Percentiles rank a stretch among this genome's conserved stretches.
These are phyloP conservation scores for Curvularia lunata DNA, from an alignment of 2,329 filamentous ascomycete genomes.

Conservation along the genomic window DNA sequence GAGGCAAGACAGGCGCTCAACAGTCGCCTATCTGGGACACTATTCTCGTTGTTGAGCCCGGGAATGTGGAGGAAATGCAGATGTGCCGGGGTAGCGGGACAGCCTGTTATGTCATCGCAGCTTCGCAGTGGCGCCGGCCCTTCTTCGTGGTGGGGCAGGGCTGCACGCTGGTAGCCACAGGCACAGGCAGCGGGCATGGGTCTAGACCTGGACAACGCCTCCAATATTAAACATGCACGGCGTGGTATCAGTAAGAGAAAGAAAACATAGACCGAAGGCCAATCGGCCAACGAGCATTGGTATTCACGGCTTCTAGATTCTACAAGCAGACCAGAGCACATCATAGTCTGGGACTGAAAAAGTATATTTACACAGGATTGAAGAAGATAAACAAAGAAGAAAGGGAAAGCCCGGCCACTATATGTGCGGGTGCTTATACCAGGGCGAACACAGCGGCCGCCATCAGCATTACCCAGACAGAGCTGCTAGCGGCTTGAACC, in stretches of 20 bases:
- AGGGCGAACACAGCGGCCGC: conserved; percentile 30
- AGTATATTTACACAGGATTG: conserved; percentile 14
- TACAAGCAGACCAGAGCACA: not conserved
- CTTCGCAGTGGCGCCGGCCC: conserved; percentile 23
- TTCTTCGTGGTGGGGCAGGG: conserved; percentile 17
- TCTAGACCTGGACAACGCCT: not conserved
- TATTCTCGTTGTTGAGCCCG: conserved; percentile 46
- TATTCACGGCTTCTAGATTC: conserved; percentile 7
- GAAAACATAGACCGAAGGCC: not conserved
- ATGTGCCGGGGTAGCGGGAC: conserved; percentile 21
- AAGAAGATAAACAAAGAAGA: conserved; percentile 14
- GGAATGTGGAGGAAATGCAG: conserved; percentile 32
- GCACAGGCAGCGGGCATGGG: not conserved
- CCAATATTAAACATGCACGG: not conserved
- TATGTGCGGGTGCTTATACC: conserved; percentile 22
- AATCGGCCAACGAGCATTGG: conserved; percentile 5
- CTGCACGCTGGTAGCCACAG: not conserved
- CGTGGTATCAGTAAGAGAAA: not conserved
- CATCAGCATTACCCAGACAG: conserved; percentile 27
- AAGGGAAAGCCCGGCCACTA: conserved; percentile 4
- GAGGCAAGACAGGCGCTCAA: conserved; percentile 13
- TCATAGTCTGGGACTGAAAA: conserved; percentile 13
- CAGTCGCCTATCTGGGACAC: conserved; percentile 32
- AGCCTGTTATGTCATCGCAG: conserved; percentile 30
- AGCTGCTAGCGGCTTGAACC: conserved; percentile 23